Conservation (phyloP, 2,329 filamentous ascomycete genomes). For the Stylonectria norvegica region DNA sequence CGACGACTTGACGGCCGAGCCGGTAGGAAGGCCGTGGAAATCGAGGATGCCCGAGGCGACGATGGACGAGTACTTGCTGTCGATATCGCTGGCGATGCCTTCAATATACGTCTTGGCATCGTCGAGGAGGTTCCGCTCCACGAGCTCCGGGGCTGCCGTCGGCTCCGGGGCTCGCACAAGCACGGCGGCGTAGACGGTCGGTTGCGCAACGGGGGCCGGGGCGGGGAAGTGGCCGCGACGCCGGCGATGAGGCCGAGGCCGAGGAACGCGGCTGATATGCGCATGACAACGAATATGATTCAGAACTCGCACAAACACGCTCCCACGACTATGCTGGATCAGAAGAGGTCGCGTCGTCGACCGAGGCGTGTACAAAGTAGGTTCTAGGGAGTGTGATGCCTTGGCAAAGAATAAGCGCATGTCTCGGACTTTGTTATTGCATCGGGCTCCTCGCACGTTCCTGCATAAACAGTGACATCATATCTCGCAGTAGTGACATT, state of each 20-base stretch:
- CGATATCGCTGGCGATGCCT: constrained; percentile 48
- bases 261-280: too few species aligned
- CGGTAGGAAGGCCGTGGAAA: constrained; percentile 65
- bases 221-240: constrained; percentile 23
- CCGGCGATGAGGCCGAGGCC: constrained; percentile 22
- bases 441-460: too few species aligned
- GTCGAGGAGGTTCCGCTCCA: constrained; percentile 34
- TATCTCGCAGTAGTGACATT: too few species aligned
- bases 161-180: constrained; percentile 22
- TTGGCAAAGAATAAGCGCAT: too few species aligned
- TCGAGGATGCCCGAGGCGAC: constrained; percentile 63
- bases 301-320: too few species aligned
- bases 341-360: too few species aligned
- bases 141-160: constrained; percentile 20
- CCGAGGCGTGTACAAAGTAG: too few species aligned
- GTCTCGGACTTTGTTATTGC: too few species aligned
- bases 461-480: too few species aligned
- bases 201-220: constrained; percentile 20
- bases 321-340: too few species aligned
- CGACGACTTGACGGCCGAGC: constrained; percentile 56
- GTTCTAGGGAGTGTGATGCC: too few species aligned
- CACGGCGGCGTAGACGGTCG: constrained; percentile 13
- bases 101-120: constrained; percentile 50
- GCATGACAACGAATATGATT: too few species aligned
- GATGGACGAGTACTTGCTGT: constrained; percentile 55